Evolutionary conservation across 352 stramenopile genomes (phyloP).

Genomic region (Pythium pectinolyticum): DNA sequence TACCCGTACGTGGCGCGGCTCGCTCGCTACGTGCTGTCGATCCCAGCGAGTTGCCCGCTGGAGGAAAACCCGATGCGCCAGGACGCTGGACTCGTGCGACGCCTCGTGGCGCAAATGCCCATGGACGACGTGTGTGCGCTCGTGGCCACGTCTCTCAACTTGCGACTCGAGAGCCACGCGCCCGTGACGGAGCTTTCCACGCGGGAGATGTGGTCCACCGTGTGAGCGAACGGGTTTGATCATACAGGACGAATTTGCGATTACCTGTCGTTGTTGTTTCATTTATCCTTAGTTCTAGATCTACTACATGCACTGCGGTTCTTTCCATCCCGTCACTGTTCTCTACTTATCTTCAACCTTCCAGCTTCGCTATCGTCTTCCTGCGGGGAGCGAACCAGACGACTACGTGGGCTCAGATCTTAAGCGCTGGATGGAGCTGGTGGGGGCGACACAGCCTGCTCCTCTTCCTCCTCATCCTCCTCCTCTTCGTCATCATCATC

Average conservation of each 20-base stretch:
- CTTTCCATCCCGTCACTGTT: too few relatives aligned
- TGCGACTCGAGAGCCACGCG: slow-evolving; percentile 22
- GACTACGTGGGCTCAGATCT: too few relatives aligned
- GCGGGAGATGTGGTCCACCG: slow-evolving; percentile 28
- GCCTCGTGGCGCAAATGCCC: slow-evolving; percentile 14
- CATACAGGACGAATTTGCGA: too few relatives aligned
- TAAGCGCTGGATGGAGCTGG: slow-evolving; percentile 21
- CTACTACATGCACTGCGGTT: too few relatives aligned
- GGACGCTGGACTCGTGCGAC: slow-evolving; percentile 43
- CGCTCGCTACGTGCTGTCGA: slow-evolving; percentile 66
- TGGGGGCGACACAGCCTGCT: slow-evolving; percentile 25
- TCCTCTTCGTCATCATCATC: slow-evolving; percentile 59
- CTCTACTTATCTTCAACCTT: too few relatives aligned
- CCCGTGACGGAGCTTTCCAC: slow-evolving; percentile 13
- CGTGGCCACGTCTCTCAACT: slow-evolving; percentile 26
- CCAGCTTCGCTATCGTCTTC: too few relatives aligned
- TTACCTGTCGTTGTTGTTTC: too few relatives aligned
- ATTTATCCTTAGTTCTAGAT: too few relatives aligned
- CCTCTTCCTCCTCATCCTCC: slow-evolving; percentile 44
- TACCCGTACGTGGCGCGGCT: slow-evolving; percentile 73
- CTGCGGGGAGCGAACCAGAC: too few relatives aligned
- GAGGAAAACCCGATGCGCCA: slow-evolving; percentile 49
- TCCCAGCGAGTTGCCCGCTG: slow-evolving; percentile 49
- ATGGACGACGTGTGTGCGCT: slow-evolving; percentile 17
- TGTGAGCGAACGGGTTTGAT: too few relatives aligned